Percentiles rank a stretch among this genome's conserved stretches.
These are phyloP conservation scores for Cordyceps pruinosa DNA, from an alignment of 2,329 filamentous ascomycete species.

Conservation along the genomic window DNA sequence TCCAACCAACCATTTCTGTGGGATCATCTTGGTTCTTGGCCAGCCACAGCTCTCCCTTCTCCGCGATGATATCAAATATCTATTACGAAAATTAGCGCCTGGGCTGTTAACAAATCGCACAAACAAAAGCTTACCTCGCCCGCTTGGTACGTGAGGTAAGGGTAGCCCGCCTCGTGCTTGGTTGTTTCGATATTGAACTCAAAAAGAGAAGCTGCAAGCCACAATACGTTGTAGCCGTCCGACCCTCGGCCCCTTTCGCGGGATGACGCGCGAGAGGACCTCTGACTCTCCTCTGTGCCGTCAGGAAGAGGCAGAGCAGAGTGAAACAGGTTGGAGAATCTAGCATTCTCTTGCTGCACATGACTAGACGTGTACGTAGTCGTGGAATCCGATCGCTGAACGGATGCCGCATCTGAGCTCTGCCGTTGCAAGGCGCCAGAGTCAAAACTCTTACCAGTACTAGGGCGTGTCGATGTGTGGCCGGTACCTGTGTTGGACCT, in stretches of 20 bases:
- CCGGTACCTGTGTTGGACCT: constrained; percentile 38
- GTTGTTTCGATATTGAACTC: constrained; percentile 95
- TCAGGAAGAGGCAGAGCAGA: constrained; percentile 80
- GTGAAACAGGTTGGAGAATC: constrained; percentile 74
- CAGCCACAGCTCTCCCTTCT: constrained; percentile 96
- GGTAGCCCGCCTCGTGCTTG: constrained; percentile 88
- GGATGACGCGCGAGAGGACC: constrained; percentile 53
- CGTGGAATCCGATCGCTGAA: constrained; percentile 46
- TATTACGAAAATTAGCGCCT: constrained; percentile 22
- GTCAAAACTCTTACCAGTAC: constrained; percentile 55
- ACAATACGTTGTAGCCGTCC: constrained; percentile 67
- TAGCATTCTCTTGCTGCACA: constrained; percentile 39
- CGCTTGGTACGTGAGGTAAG: constrained; percentile 90
- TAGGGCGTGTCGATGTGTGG: constrained; percentile 40
- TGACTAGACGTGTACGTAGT: constrained; percentile 47
- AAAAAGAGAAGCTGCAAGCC: constrained; percentile 87
- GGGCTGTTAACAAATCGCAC: background rate
- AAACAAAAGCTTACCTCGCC: constrained; percentile 59
- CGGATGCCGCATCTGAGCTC: constrained; percentile 44
- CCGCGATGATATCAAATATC: constrained; percentile 87
- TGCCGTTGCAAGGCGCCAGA: constrained; percentile 43
- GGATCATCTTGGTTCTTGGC: constrained; percentile 94
- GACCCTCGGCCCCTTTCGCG: constrained; percentile 47
- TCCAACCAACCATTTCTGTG: constrained; percentile 78
- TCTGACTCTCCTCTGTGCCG: constrained; percentile 44